Evolutionary conservation across 495 filamentous ascomycete species (phyloP).

Genomic region (Talaromyces liani): DNA sequence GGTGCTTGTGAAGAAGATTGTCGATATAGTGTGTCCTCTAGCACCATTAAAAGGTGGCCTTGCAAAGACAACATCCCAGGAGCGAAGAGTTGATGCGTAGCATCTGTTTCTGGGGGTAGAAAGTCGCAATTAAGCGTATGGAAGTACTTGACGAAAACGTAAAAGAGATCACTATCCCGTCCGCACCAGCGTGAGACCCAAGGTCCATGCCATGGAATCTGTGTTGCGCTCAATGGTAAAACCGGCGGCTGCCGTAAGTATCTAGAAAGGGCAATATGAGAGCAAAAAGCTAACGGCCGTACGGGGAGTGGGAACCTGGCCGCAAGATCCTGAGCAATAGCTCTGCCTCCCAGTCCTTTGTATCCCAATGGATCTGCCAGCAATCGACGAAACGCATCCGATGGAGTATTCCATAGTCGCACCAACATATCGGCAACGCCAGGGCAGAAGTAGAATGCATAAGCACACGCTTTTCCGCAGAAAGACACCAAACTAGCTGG

Average conservation of each 20-base stretch:
- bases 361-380: conserved; percentile 54
- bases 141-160: conserved; percentile 88
- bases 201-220: conserved; percentile 77
- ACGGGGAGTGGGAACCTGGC: conserved; percentile 66
- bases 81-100: conserved; percentile 54
- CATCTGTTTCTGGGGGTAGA: conserved; percentile 57
- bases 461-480: conserved; percentile 88
- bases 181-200: conserved; percentile 87
- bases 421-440: conserved; percentile 83
- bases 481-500: conserved; percentile 89
- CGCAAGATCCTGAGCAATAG: conserved; percentile 49
- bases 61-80: conserved; percentile 81
- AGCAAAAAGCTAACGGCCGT: conserved; percentile 64
- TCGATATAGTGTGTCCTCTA: conserved; percentile 83
- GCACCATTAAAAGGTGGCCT: conserved; percentile 70
- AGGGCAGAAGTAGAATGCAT: conserved; percentile 93
- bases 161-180: conserved; percentile 86
- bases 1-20: conserved; percentile 42
- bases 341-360: conserved; percentile 27
- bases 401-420: conserved; percentile 68
- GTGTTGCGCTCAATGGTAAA: conserved; percentile 58
- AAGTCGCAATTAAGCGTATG: conserved; percentile 78
- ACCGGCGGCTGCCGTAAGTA: conserved; percentile 62
- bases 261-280: conserved; percentile 51
- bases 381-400: conserved; percentile 60